A percentile compares a stretch with the other conserved stretches of the same genome.
phyloP scores from a whole-genome alignment of 305 asterid genomes.

The Galium porrigens region DNA sequence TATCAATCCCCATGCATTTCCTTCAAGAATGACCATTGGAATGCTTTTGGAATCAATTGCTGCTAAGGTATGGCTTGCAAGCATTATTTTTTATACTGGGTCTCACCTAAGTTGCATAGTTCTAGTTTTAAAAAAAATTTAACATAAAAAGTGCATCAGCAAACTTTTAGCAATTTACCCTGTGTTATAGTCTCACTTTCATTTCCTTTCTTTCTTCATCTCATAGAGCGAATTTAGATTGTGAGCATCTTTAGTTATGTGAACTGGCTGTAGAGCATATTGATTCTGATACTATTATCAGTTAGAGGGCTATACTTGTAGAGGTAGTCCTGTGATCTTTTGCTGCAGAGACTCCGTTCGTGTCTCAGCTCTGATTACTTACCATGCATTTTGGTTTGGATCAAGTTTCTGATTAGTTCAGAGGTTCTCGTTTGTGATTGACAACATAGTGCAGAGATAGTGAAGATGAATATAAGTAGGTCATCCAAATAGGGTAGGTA shows the following conservation, averaged over 20 bases:
- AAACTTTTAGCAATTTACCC: too few species aligned
- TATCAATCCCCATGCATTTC: constrained; percentile 93
- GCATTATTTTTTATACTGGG: constrained; percentile 5
- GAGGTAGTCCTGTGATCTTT: not conserved
- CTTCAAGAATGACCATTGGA: constrained; percentile 90
- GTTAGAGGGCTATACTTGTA: not conserved
- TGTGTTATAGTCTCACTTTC: not conserved
- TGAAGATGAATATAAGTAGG: not conserved
- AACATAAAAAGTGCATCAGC: too few species aligned
- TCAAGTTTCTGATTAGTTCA: not conserved
- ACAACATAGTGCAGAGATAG: not conserved
- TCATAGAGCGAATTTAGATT: not conserved
- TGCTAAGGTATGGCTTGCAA: constrained; percentile 50
- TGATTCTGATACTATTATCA: not conserved
- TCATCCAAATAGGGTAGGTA: not conserved
- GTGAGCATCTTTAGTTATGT: not conserved
- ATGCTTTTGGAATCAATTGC: constrained; percentile 95
- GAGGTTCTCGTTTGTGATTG: not conserved
- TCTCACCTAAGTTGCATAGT: not conserved
- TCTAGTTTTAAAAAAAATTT: not conserved
- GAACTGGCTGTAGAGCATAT: not conserved
- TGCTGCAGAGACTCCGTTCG: not conserved
- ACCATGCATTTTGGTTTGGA: not conserved
- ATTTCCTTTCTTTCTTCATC: not conserved
- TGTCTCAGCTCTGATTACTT: not conserved